phyloP scores from a whole-genome alignment of 106 monocot genomes.

The Dendrobium nobile region DNA sequence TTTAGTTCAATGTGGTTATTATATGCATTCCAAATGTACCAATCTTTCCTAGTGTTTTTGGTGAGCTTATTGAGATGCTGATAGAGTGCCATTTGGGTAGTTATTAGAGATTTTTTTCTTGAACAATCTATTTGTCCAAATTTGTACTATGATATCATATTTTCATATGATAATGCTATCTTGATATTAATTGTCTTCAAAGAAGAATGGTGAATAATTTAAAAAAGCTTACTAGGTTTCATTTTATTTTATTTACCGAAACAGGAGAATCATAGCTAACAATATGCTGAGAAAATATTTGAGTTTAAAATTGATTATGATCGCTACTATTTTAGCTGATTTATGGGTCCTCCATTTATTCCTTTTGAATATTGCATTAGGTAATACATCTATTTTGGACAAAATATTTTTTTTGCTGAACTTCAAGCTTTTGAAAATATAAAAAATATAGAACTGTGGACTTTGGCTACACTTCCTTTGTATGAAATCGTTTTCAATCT shows the following conservation, averaged over 20 bases:
- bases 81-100: background rate
- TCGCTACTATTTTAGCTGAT: background rate
- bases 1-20: background rate
- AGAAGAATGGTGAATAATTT: background rate
- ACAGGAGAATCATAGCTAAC: background rate
- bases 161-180: background rate
- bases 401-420: too few relatives aligned
- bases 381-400: background rate
- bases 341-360: background rate
- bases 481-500: background rate
- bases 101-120: too few relatives aligned
- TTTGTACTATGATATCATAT: background rate
- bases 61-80: background rate
- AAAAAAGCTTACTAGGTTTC: background rate
- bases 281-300: background rate
- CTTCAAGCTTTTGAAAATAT: background rate
- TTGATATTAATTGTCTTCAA: background rate
- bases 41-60: background rate
- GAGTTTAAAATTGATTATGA: background rate
- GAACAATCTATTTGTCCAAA: too few relatives aligned
- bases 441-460: background rate
- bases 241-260: background rate
- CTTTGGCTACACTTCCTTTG: background rate
- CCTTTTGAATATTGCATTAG: background rate
- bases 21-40: background rate